Evolutionary conservation across 257 asterid species (phyloP), one percentile per base, ranked within the genome.

Genomic region (Fraxinus anomala): DNA sequence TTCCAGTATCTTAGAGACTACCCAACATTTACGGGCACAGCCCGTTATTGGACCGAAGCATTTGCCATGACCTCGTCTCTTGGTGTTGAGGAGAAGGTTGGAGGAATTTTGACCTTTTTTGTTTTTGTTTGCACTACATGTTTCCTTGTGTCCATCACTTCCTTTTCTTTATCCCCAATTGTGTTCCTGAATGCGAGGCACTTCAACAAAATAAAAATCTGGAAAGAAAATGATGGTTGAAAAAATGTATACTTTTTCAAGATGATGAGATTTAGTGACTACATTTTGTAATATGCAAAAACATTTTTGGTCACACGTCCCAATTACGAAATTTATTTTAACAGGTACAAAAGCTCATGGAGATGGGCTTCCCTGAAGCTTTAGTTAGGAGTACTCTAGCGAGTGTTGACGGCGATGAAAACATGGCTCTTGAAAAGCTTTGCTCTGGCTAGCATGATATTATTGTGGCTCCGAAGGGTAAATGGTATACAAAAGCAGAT

Each of bases 11-110:
- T 91, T 24, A 87, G 72, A 83, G 96, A 95, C 74, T 84, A 95
- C 80, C 89, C 85, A 61, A 93, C 96, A 8, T 95, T 88, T 82
- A 82, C 83, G 67, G 84, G 93, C 75, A 95, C 99, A 39, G 98
- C 99, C 84, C 98, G 97, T 65, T 92, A 95, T 85, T 95, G 99
- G 99, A 95, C 99, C 3, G 98, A 95, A 82, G 87, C 98, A 80
- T 95, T 91, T 90, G 98, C 99, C 44, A 93, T 81, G 88, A 75
- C 89, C 10, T 85, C 93, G 3, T 85, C 92, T 79, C 92, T 88
- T 83, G 96, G 93, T 40, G 89, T 87, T 21, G 99, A 88, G 80
- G 99, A 93, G 83, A 95, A 95, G 96, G 97, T 94, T 28, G 28
- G 6, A 14, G 17, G 42, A n/a, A 2, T 71, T 65, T n/a, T 23